Conservation (phyloP, 1,139 yeast species). For the Entelexis paramagnoliae region DNA sequence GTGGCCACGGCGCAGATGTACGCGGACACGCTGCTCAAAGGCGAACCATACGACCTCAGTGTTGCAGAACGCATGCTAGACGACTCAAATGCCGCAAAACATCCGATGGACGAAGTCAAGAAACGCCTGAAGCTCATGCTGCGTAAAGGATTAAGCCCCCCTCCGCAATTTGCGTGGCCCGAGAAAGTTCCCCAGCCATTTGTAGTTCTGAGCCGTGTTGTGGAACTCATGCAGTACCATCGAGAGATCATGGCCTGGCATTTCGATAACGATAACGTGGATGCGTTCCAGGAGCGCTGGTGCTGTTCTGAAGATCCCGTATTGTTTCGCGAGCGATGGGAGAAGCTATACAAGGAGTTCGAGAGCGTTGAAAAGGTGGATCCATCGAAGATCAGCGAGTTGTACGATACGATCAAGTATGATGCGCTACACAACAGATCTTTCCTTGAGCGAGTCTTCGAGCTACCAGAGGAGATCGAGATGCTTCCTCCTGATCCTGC, state of each 20-base stretch:
- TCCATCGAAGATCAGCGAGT: constrained; percentile 91
- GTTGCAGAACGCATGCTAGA: constrained; percentile 86
- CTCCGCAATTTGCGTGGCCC: constrained; percentile 99
- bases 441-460: constrained; percentile 72
- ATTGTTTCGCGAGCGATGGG: constrained; percentile 93
- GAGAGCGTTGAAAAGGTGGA: constrained; percentile 91
- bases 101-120: constrained; percentile 93
- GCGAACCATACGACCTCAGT: constrained; percentile 54
- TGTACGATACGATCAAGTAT: constrained; percentile 96
- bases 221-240: constrained; percentile 91
- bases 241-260: constrained; percentile 75
- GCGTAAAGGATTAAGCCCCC: constrained; percentile 94
- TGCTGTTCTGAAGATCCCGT: constrained; percentile 94
- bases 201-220: constrained; percentile 83
- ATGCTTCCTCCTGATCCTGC: constrained; percentile 24
- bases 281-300: constrained; percentile 70
- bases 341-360: constrained; percentile 86
- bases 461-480: constrained; percentile 41
- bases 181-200: constrained; percentile 97
- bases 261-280: constrained; percentile 56
- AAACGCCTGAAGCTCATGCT: constrained; percentile 89
- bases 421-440: constrained; percentile 94
- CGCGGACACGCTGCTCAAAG: constrained; percentile 69
- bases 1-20: constrained; percentile 85
- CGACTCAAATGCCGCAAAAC: constrained; percentile 97